phyloP scores from a whole-genome alignment of 148 eudicot genomes.

The Rhododendron kiyosumense region DNA sequence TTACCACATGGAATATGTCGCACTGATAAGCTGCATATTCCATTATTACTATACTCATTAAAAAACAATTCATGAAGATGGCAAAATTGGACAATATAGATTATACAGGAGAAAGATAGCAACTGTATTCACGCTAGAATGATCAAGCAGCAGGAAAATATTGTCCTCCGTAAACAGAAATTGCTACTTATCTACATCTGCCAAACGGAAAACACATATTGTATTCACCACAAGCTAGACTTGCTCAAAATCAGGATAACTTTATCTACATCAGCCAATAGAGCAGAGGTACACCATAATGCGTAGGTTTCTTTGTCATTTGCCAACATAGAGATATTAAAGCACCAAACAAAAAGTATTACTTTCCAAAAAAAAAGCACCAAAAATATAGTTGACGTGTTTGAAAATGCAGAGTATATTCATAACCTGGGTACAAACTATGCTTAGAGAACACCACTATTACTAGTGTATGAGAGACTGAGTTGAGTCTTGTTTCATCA shows the following conservation, averaged over 20 bases:
- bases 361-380: background rate
- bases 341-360: background rate
- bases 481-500: background rate
- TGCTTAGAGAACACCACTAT: background rate
- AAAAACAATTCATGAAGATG: background rate
- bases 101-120: background rate
- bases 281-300: background rate
- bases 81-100: background rate
- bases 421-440: background rate
- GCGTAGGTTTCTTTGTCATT: background rate
- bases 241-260: background rate
- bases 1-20: background rate
- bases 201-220: background rate
- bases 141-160: constrained; percentile 4
- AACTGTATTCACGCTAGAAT: background rate
- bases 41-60: background rate
- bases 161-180: background rate
- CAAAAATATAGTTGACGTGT: background rate
- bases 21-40: background rate
- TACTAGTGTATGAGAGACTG: background rate
- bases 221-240: background rate
- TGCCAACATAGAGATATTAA: background rate
- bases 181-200: background rate
- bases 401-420: background rate
- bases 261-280: background rate